Conservation (phyloP, 2,329 filamentous ascomycete genomes). For the Rutstroemia sp. region DNA sequence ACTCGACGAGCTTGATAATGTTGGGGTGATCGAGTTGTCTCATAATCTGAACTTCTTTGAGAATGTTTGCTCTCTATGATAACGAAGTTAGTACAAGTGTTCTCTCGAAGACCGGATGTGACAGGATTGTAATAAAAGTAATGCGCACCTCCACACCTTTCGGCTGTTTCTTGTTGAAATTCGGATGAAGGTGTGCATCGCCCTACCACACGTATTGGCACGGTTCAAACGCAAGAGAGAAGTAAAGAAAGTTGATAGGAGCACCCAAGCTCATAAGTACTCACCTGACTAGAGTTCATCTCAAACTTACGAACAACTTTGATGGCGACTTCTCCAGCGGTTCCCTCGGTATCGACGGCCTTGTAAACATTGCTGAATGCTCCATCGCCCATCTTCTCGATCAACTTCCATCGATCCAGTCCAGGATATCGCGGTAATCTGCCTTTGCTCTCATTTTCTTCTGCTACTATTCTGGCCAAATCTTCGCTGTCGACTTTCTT, state of each 20-base stretch:
- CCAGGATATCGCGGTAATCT: conserved; percentile 84
- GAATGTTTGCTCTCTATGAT: conserved; percentile 80
- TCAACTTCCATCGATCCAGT: conserved; percentile 73
- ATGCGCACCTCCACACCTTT: conserved; percentile 93
- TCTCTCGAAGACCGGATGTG: background rate
- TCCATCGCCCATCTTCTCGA: conserved; percentile 98
- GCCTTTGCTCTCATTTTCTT: conserved; percentile 78
- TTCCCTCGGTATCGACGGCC: conserved; percentile 66
- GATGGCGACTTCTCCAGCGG: conserved; percentile 80
- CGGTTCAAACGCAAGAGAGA: conserved; percentile 29
- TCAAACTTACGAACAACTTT: conserved; percentile 99
- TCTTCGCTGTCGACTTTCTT: conserved; percentile 55
- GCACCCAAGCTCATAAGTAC: conserved; percentile 35
- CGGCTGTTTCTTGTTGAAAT: conserved; percentile 89
- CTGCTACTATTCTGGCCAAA: conserved; percentile 78
- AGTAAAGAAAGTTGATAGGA: conserved; percentile 21
- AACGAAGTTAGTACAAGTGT: conserved; percentile 9
- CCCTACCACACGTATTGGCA: conserved; percentile 64
- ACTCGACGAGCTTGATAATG: conserved; percentile 88
- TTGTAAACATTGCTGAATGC: conserved; percentile 99
- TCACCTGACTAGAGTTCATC: conserved; percentile 98
- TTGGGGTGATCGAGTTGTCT: conserved; percentile 93
- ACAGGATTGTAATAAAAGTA: conserved; percentile 27
- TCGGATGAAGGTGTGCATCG: conserved; percentile 88
- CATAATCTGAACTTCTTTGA: conserved; percentile 99